These are phyloP conservation scores for Suillus fuscotomentosus DNA, from an alignment of 768 basidiomycete genomes.

Conservation along the genomic window DNA sequence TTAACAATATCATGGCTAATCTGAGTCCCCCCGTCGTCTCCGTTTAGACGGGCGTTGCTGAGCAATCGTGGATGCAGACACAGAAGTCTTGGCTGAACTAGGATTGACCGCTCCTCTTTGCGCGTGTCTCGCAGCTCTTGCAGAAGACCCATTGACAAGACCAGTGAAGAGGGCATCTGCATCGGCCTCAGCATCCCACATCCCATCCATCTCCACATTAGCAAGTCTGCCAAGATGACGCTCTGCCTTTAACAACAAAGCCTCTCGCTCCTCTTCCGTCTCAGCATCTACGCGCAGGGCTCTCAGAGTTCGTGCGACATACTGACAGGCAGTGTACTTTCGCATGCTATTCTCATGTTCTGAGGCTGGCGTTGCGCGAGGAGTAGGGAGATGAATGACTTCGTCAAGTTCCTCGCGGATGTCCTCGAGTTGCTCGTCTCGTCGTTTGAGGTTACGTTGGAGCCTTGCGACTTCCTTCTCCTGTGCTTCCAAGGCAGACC, in stretches of 20 bases:
- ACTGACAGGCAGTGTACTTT: constrained; percentile 9
- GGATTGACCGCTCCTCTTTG: background rate
- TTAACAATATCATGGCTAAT: background rate
- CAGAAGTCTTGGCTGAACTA: background rate
- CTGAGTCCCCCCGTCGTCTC: background rate
- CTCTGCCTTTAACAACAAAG: constrained; percentile 7
- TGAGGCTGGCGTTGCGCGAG: background rate
- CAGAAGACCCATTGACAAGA: background rate
- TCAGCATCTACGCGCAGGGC: background rate
- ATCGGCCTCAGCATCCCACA: constrained; percentile 5
- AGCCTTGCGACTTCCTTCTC: constrained; percentile 7
- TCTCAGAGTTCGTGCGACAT: constrained; percentile 8
- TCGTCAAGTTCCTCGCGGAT: constrained; percentile 2
- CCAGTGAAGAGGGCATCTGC: constrained; percentile 4
- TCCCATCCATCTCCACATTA: constrained; percentile 12
- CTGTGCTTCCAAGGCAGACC: constrained; percentile 1
- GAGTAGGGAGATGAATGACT: background rate
- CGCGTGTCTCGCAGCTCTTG: background rate
- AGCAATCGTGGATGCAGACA: background rate
- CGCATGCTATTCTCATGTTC: constrained; percentile 6
- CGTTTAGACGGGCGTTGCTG: background rate
- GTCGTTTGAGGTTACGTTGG: constrained; percentile 5
- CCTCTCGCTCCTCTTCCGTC: constrained; percentile 5
- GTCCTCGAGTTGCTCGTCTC: constrained; percentile 1
- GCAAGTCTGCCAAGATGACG: constrained; percentile 6